Evolutionary conservation across 176 grass and related monocot genomes (phyloP), one percentile per base, ranked within the genome.

Genomic region (Triticum urartu): DNA sequence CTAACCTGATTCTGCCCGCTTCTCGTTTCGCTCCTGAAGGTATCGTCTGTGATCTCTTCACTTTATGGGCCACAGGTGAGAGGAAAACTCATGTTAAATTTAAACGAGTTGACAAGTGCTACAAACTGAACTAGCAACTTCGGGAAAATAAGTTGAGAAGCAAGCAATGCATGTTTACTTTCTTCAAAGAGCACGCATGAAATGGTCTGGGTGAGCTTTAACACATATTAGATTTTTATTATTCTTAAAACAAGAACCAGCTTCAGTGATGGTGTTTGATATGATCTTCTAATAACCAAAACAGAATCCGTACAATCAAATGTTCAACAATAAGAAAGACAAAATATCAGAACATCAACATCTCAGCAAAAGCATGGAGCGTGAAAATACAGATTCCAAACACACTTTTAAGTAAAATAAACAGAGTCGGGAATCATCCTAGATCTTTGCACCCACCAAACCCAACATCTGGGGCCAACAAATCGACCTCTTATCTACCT

Each of bases 21-120:
- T 91, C 92, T 90, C 73, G 72, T 88, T 87, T 91, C 90, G n/a
- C 65, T 86, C 6, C 76, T 86, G 60, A 98, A 95, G 42, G 91
- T 91, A 30, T 92, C 88, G 62, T 88, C 88, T n/a, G 88, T 91
- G 62, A 98, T 70, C 21, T 85, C 87, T 79, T 87, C 90, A 50
- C 96, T 98, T 86, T 48, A 56, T 76, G 45, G 34, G 38, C n/a
- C 68, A 90, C 28, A 74, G 32, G 50, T 90, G 15, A 90, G 78
- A 15, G 32, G 38, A 30, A 45, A 77, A 7, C 28, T 69, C 9
- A 58, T 43, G 14, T 58, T 54, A 82, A 77, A 83, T 30, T n/a
- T 22, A 66, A 91, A 85, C 4, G 11, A 50, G 9, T 25, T 24
- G 68, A 62, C 54, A 30, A 75, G 39, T 6, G 36, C 45, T 64